Evolutionary conservation across 495 filamentous ascomycete genomes (phyloP), one percentile per base, ranked within the genome.

Genomic region (Aspergillus conjunctus): DNA sequence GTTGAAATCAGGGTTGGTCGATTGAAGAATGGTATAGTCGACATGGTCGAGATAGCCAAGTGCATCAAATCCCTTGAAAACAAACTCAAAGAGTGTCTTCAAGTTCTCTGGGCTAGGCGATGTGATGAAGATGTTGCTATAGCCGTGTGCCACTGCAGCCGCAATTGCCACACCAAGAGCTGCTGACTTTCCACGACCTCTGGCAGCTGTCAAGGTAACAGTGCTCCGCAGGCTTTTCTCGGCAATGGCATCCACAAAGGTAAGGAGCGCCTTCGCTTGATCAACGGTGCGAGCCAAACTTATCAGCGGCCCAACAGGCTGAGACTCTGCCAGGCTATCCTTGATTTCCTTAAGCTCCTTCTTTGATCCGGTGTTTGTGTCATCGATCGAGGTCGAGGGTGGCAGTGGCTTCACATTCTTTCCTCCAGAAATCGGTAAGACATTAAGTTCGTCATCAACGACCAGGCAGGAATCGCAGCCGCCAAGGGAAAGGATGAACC

Each of bases 51-150:
- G 82, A 68, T 98, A 98, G 33, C 87, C 86, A 18, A 99, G 80
- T 2, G 92, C 91, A 71, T 99, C 95, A 63, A 99, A 99, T 1
- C 92, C 95, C 72, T 97, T 97, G 82, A 99, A 99, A 1, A 98
- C 85, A 62, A 99, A 99, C 67, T 98, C 92, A 71, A 99, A 99
- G 20, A 98, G 79, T 0, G 95, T 98, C 77, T 98, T 98, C 78
- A 99, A 81, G 75, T 98, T 99, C 78, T 98, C 95, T 2, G 95
- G 95, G 62, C 91, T 96, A 15, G 95, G 95, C 21, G 95, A 99
- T 3, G 95, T 99, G 69, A 99, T 96, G 79, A 99, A 99, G 66
- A 99, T 95, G 71, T 99, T 99, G 77, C 91, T 96, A 70, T 99
- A 99, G 18, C 95, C 95, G 68, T 97, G 90, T 0, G 93, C 93